A percentile compares a stretch with the other conserved stretches of the same genome.
Evolutionary conservation across 768 basidiomycete genomes (phyloP).

Genomic region (Serpula lacrymans): DNA sequence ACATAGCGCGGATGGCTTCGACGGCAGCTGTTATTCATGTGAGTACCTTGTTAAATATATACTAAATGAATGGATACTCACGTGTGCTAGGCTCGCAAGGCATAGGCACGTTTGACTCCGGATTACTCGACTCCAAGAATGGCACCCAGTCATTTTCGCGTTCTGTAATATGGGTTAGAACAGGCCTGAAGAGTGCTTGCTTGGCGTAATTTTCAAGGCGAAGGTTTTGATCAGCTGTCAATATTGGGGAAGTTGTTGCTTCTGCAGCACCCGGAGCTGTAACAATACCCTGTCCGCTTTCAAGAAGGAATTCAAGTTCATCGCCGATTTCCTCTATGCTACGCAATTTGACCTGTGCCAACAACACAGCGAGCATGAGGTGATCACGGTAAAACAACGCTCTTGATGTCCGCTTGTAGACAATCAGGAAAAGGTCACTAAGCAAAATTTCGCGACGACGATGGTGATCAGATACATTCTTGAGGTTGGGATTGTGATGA

Average conservation of each 20-base stretch:
- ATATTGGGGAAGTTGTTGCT: conserved; percentile 39
- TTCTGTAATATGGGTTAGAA: conserved; percentile 58
- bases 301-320: conserved; percentile 89
- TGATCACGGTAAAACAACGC: conserved; percentile 89
- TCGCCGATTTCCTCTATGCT: conserved; percentile 76
- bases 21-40: conserved; percentile 50
- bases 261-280: conserved; percentile 32
- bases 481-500: conserved; percentile 88
- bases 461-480: conserved; percentile 68
- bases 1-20: conserved; percentile 69
- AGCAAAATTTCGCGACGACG: conserved; percentile 76
- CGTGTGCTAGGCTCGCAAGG: conserved; percentile 79
- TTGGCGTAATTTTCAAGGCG: conserved; percentile 71
- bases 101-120: conserved; percentile 68
- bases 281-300: conserved; percentile 70
- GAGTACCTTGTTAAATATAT: conserved; percentile 5
- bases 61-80: conserved; percentile 37
- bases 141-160: conserved; percentile 65
- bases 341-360: conserved; percentile 86
- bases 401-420: conserved; percentile 86
- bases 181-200: conserved; percentile 73
- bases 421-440: conserved; percentile 84
- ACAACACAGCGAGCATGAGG: conserved; percentile 83
- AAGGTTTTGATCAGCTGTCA: conserved; percentile 64
- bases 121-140: conserved; percentile 64